These are phyloP conservation scores for Tetragonia tetragonoides DNA, from an alignment of 148 eudicot species.

Conservation along the genomic window DNA sequence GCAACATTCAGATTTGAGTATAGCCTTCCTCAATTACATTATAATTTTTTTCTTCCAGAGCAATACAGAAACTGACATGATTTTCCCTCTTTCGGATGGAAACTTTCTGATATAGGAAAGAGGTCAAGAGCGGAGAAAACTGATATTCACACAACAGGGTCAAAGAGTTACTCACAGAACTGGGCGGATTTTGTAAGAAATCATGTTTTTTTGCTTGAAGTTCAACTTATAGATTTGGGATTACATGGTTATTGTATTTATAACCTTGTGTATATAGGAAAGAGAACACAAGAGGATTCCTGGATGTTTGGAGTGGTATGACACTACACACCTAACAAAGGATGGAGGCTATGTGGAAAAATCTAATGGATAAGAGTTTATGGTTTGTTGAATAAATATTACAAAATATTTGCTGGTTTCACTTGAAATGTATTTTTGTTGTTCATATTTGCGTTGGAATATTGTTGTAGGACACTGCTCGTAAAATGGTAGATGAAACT, in stretches of 20 bases:
- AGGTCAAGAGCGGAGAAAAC: not conserved
- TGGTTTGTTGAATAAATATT: too few relatives aligned
- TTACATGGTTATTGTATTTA: not conserved
- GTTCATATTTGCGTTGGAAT: too few relatives aligned
- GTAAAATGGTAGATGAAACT: not conserved
- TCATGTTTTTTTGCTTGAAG: not conserved
- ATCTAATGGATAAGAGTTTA: too few relatives aligned
- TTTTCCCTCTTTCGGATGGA: too few relatives aligned
- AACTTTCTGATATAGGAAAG: not conserved
- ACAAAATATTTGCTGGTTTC: too few relatives aligned
- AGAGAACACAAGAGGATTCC: not conserved
- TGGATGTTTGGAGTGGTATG: not conserved
- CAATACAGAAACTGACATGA: too few relatives aligned
- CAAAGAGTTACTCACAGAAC: not conserved
- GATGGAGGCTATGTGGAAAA: not conserved
- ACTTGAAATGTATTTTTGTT: too few relatives aligned
- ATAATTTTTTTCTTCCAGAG: too few relatives aligned
- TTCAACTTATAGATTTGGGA: too few relatives aligned
- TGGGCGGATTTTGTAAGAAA: not conserved
- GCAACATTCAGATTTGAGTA: too few relatives aligned
- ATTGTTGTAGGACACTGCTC: not conserved
- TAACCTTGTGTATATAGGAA: not conserved
- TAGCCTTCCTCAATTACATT: too few relatives aligned
- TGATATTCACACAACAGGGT: not conserved
- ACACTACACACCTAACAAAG: not conserved